Base-by-base conservation (phyloP, 106 monocot species). In the Dendrobium officinale region DNA sequence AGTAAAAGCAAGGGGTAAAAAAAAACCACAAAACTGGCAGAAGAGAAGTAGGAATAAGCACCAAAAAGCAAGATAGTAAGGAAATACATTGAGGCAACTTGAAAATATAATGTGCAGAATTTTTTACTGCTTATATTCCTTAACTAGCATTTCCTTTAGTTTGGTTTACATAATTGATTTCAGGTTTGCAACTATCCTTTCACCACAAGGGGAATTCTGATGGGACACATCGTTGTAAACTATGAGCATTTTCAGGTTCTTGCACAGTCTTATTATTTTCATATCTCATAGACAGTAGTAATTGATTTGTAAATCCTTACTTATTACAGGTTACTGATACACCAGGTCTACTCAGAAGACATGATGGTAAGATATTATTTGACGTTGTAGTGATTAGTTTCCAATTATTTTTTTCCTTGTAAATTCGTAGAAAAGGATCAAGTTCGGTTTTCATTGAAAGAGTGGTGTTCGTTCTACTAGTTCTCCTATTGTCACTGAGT, bases 141-240 rank as follows among this genome's bases (percentile, higher is more conserved):
- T 49, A 48, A 76, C 49, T 49, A 22, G 13, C 27, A 75, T 75
- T 45, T 75, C n/a, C 5, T 48, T 27, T 76, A 17, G 17, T 20
- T 42, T 75, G 11, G 16, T 67, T 44, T 78, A 1, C 19, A n/a
- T 27, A 24, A 22, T 18, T 85, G 78, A 42, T 24, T 42, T 73
- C 83, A 99, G 99, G 87, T 99, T 55, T 95, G 99, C 84, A 91
- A 95, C 82, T 99, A 99, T 64, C 97, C 97, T 82, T 98, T 98
- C 81, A 98, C 97, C 59, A 98, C 97, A 10, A 94, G 97, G 84
- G 99, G 95, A 58, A 91, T 99, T 82, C 85, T 99, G 43, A 99
- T 99, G 99, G 99, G 99, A 75, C 99, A 99, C 75, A 99, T 99
- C 86, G 72, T 82, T 67, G 33, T 88, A 72, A 88, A 93, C 83